Evolutionary conservation across 2,329 filamentous ascomycete genomes (phyloP).

Genomic region (Neonectria neomacrospora): DNA sequence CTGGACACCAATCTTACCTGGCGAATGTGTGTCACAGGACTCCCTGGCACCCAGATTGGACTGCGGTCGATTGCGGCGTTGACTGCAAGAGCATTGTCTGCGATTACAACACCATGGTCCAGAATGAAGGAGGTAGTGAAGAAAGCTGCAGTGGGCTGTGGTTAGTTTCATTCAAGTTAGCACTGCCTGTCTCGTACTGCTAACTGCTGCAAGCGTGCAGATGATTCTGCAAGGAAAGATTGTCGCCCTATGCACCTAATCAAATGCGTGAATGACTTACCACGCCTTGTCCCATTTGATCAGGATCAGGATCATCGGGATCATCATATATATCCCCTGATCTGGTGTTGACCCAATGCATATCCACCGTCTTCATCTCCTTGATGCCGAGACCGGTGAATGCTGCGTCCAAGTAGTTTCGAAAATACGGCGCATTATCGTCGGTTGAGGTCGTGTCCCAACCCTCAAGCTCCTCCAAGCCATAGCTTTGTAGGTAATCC

Average conservation of each 20-base stretch:
- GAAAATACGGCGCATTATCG: not conserved
- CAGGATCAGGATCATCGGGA: not conserved
- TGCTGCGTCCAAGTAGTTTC: slow-evolving; percentile 10
- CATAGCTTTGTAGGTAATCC: not conserved
- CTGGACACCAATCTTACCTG: slow-evolving; percentile 8
- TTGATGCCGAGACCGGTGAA: slow-evolving; percentile 1
- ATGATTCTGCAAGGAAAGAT: not conserved
- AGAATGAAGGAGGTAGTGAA: slow-evolving; percentile 10
- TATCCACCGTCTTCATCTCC: not conserved
- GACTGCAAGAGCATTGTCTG: slow-evolving; percentile 12
- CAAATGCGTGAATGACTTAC: not conserved
- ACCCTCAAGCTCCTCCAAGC: not conserved
- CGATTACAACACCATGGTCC: slow-evolving; percentile 18
- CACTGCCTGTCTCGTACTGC: not conserved
- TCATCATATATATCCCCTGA: slow-evolving; percentile 3
- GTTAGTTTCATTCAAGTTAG: slow-evolving; percentile 1
- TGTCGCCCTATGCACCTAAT: not conserved
- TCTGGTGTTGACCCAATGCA: not conserved
- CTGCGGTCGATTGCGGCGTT: not conserved
- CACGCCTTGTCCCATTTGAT: not conserved
- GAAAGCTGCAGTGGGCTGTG: not conserved
- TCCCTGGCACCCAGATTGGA: too few relatives aligned
- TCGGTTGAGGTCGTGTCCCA: not conserved
- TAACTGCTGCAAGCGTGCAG: not conserved
- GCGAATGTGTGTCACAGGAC: not conserved